These are phyloP conservation scores for Penicillium riverlandense DNA, from an alignment of 495 filamentous ascomycete species.

Conservation along the genomic window DNA sequence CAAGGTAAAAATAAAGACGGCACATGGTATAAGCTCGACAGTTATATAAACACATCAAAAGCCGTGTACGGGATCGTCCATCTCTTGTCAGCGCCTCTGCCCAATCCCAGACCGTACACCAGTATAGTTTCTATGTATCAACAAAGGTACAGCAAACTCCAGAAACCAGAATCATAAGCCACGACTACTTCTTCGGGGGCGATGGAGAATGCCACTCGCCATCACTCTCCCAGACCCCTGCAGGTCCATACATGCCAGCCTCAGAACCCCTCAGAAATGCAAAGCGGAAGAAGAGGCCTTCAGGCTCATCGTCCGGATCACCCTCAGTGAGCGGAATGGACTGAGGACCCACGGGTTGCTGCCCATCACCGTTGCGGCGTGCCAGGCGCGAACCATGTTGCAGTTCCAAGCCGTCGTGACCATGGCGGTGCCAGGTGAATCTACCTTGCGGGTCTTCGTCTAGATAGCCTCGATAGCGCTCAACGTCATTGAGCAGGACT, in stretches of 20 bases:
- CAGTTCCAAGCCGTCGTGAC: slow-evolving; percentile 34
- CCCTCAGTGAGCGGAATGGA: slow-evolving; percentile 25
- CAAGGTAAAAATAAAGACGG: no score
- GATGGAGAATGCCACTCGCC: slow-evolving; percentile 57
- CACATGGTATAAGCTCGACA: no score
- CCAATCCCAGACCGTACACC: no score
- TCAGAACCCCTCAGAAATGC: slow-evolving; percentile 65
- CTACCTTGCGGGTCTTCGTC: slow-evolving; percentile 38
- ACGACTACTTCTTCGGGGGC: slow-evolving; percentile 17
- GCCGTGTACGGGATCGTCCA: no score
- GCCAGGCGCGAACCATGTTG: slow-evolving; percentile 12
- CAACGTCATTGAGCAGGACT: slow-evolving; percentile 90
- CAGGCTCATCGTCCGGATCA: slow-evolving; percentile 31
- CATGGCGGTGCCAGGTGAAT: slow-evolving; percentile 42
- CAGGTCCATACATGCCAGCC: slow-evolving; percentile 69
- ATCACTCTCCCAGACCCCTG: slow-evolving; percentile 66
- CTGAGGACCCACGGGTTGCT: slow-evolving; percentile 8
- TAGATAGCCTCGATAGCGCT: slow-evolving; percentile 62
- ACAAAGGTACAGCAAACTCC: no score
- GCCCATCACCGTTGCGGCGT: slow-evolving; percentile 6
- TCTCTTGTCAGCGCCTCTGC: no score
- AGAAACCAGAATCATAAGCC: neutral
- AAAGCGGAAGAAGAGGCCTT: slow-evolving; percentile 77
- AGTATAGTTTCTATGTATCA: no score
- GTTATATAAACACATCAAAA: no score